Evolutionary conservation across 257 asterid genomes (phyloP).

Genomic region (Solanum etuberosum): DNA sequence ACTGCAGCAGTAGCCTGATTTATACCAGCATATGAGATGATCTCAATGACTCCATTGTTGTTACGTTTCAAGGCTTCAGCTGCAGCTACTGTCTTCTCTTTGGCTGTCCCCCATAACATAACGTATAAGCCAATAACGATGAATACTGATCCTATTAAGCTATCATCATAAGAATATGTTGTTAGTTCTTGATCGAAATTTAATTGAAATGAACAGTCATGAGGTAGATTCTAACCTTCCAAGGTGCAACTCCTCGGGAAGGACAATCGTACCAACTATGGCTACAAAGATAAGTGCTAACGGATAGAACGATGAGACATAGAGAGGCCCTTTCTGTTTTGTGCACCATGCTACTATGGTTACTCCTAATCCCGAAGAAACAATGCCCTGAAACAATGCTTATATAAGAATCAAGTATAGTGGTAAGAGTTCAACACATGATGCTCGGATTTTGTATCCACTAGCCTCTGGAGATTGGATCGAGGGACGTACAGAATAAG

Average conservation of each 20-base stretch:
- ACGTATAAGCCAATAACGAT: slow-evolving; percentile 17
- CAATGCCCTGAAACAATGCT: slow-evolving; percentile 25
- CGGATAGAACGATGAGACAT: slow-evolving; percentile 22
- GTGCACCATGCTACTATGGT: slow-evolving; percentile 17
- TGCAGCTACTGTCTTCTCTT: background rate
- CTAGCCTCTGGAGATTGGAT: background rate
- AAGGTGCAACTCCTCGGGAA: slow-evolving; percentile 15
- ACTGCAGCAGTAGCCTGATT: background rate
- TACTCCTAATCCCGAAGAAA: slow-evolving; percentile 15
- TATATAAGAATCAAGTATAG: background rate
- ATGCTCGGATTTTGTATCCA: background rate
- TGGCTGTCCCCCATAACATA: slow-evolving; percentile 25
- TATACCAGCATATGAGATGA: background rate
- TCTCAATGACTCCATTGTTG: background rate
- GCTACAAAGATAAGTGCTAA: slow-evolving; percentile 23
- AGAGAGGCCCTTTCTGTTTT: slow-evolving; percentile 23
- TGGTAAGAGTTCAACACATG: background rate
- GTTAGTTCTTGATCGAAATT: background rate
- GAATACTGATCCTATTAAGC: slow-evolving; percentile 21
- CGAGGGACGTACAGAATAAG: background rate
- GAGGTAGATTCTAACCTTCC: slow-evolving; percentile 21
- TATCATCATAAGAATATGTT: background rate
- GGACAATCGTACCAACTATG: slow-evolving; percentile 16
- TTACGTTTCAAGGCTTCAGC: background rate
- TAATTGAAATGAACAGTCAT: background rate